Conservation (phyloP, 2,329 filamentous ascomycete species). For the Nemania sp. region DNA sequence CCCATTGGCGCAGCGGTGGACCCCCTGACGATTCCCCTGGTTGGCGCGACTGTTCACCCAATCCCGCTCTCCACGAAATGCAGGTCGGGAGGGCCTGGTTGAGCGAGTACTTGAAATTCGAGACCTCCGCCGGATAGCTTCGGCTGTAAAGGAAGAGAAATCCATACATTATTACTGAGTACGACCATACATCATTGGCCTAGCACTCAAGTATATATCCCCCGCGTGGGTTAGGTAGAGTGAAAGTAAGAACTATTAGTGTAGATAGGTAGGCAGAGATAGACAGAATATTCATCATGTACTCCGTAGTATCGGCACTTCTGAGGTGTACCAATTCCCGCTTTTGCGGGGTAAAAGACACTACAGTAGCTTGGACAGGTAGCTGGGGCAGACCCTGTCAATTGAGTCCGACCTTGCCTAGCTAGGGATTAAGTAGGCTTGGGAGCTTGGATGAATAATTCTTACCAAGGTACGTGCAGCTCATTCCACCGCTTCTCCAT, state of each 20-base stretch:
- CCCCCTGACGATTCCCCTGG: constrained; percentile 11
- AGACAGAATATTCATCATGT: neutral
- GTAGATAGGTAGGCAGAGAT: neutral
- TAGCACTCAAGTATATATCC: neutral
- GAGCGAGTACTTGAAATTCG: too few species aligned
- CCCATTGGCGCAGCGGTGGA: constrained; percentile 18
- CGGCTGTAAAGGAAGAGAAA: too few species aligned
- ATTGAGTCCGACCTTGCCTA: constrained; percentile 9
- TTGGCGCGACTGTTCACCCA: constrained; percentile 18
- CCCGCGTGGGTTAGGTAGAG: too few species aligned
- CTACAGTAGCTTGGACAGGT: neutral
- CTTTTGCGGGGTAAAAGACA: constrained; percentile 37
- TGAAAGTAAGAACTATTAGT: neutral
- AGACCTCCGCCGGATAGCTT: too few species aligned
- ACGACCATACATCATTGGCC: neutral
- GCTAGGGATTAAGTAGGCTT: neutral
- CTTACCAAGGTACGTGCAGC: neutral
- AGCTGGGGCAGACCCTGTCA: constrained; percentile 2
- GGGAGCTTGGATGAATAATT: neutral
- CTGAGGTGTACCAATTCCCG: constrained; percentile 25
- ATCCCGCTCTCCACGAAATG: neutral
- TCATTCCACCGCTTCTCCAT: neutral
- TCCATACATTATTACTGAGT: neutral
- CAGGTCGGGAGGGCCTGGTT: neutral
- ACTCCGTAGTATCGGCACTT: constrained; percentile 26